These are phyloP conservation scores for Ormosia emarginata DNA, from an alignment of 306 rosid species.

Conservation along the genomic window DNA sequence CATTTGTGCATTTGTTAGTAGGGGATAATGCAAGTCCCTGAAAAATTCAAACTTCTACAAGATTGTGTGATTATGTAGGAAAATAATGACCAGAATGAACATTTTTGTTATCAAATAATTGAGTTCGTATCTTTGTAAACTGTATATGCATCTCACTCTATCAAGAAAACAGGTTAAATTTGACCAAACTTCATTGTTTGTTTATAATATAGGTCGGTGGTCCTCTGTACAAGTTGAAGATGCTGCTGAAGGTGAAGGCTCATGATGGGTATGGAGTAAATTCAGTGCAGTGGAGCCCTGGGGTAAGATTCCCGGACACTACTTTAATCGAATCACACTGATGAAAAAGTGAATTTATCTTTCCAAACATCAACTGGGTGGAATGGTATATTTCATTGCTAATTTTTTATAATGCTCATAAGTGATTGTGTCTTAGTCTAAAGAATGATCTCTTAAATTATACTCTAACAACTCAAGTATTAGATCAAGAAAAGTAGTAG, in stretches of 20 bases:
- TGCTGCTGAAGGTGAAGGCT: slow-evolving; percentile 59
- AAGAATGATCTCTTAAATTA: background rate
- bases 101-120: background rate
- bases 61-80: slow-evolving; percentile 10
- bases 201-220: slow-evolving; percentile 45
- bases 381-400: slow-evolving; percentile 10
- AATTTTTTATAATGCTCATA: background rate
- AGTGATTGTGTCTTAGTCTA: background rate
- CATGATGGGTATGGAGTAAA: slow-evolving; percentile 47
- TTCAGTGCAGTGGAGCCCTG: slow-evolving; percentile 75
- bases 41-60: slow-evolving; percentile 15
- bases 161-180: background rate
- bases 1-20: slow-evolving; percentile 30
- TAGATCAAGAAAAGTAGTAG: too few species aligned
- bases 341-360: slow-evolving; percentile 7
- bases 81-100: background rate
- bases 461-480: too few species aligned
- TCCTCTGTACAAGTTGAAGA: slow-evolving; percentile 41
- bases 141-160: background rate
- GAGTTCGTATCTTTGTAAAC: background rate
- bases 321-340: background rate
- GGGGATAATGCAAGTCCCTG: slow-evolving; percentile 1
- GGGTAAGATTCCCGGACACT: slow-evolving; percentile 47
- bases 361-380: background rate
- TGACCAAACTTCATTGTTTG: background rate